Evolutionary conservation across 2,329 filamentous ascomycete genomes (phyloP).

Genomic region (Leptoxyphium fumago): DNA sequence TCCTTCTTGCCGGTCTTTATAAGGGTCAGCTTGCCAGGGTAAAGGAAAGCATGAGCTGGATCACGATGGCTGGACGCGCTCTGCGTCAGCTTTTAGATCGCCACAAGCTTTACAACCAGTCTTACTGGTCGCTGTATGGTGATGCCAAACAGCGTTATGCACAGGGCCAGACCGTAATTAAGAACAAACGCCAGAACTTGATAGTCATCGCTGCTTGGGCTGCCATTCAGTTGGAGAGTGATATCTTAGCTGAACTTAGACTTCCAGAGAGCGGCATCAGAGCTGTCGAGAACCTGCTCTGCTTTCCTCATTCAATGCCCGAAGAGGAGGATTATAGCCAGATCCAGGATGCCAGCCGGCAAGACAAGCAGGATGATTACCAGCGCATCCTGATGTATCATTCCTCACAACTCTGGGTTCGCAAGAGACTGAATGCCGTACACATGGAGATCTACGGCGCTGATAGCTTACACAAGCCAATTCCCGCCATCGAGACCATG

Average conservation of each 20-base stretch:
- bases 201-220: slow-evolving; percentile 71
- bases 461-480: slow-evolving; percentile 10
- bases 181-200: slow-evolving; percentile 23
- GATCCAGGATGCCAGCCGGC: slow-evolving; percentile 11
- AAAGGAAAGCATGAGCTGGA: slow-evolving; percentile 68
- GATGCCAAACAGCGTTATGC: slow-evolving; percentile 20
- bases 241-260: slow-evolving; percentile 74
- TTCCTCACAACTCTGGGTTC: slow-evolving; percentile 45
- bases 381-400: slow-evolving; percentile 41
- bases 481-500: slow-evolving; percentile 14
- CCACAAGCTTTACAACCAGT: slow-evolving; percentile 33
- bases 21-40: slow-evolving; percentile 77
- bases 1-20: slow-evolving; percentile 74
- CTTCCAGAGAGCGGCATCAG: slow-evolving; percentile 47
- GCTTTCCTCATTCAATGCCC: slow-evolving; percentile 46
- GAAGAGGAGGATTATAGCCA: slow-evolving; percentile 15
- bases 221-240: slow-evolving; percentile 83
- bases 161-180: slow-evolving; percentile 14
- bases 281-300: slow-evolving; percentile 44
- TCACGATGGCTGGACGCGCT: slow-evolving; percentile 44
- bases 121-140: slow-evolving; percentile 20
- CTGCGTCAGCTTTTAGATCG: slow-evolving; percentile 62
- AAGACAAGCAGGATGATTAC: slow-evolving; percentile 6
- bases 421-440: slow-evolving; percentile 41
- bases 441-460: slow-evolving; percentile 40